Conservation (phyloP, 176 grass and related monocot species). For the Oropetium thomaeum region DNA sequence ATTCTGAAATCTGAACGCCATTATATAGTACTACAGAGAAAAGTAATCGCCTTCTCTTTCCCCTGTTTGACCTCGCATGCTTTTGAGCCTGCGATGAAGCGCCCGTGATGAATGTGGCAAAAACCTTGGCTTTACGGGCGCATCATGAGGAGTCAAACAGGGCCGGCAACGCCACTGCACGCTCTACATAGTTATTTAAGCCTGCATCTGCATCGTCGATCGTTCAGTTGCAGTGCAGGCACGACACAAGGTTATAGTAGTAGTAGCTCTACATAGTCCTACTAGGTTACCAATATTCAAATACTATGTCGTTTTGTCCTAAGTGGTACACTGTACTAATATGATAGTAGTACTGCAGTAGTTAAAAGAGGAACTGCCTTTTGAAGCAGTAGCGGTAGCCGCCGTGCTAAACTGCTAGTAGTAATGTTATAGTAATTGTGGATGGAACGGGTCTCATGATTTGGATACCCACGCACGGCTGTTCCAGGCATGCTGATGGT, state of each 20-base stretch:
- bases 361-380: too few relatives aligned
- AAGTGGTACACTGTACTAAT: too few relatives aligned
- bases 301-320: background rate
- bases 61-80: background rate
- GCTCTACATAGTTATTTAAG: too few relatives aligned
- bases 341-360: too few relatives aligned
- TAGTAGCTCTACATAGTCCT: background rate
- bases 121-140: constrained; percentile 32
- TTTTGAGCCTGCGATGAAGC: constrained; percentile 6
- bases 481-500: background rate
- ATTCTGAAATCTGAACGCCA: background rate
- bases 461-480: constrained; percentile 16
- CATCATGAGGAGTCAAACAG: constrained; percentile 1
- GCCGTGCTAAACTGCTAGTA: constrained; percentile 22
- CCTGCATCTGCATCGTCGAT: too few relatives aligned
- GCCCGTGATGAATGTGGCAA: background rate
- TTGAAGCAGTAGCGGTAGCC: background rate
- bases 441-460: constrained; percentile 38
- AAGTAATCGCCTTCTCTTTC: background rate
- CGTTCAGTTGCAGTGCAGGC: too few relatives aligned
- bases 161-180: too few relatives aligned
- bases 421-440: background rate
- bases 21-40: background rate
- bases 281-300: constrained; percentile 1
- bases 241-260: too few relatives aligned